phyloP scores from a whole-genome alignment of 2,329 filamentous ascomycete species.

The Diplodia seriata region DNA sequence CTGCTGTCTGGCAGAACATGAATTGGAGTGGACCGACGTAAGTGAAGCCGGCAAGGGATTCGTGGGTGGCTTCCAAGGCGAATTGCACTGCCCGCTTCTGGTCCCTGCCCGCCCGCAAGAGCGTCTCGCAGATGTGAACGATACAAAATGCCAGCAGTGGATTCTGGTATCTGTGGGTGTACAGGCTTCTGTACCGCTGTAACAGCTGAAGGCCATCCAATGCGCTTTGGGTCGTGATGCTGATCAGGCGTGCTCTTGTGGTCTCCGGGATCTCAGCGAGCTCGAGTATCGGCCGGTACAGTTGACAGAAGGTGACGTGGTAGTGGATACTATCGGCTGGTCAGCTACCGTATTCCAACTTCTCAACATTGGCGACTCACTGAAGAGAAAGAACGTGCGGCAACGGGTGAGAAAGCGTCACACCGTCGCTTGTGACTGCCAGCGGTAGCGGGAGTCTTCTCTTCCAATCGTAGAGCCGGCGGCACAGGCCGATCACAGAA shows the following conservation, averaged over 20 bases:
- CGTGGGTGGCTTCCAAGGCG: slow-evolving; percentile 36
- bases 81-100: slow-evolving; percentile 33
- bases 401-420: slow-evolving; percentile 30
- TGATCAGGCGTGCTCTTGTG: slow-evolving; percentile 35
- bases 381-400: slow-evolving; percentile 42
- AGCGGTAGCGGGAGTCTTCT: slow-evolving; percentile 36
- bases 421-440: slow-evolving; percentile 30
- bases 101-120: slow-evolving; percentile 35
- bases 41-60: slow-evolving; percentile 37
- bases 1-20: slow-evolving; percentile 38
- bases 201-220: slow-evolving; percentile 37
- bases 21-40: slow-evolving; percentile 40
- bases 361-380: slow-evolving; percentile 33
- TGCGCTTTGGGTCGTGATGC: slow-evolving; percentile 36
- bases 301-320: slow-evolving; percentile 39
- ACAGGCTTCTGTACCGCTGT: slow-evolving; percentile 35
- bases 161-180: slow-evolving; percentile 37
- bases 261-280: slow-evolving; percentile 33
- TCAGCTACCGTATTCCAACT: slow-evolving; percentile 11
- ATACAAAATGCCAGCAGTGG: slow-evolving; percentile 40
- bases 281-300: slow-evolving; percentile 39
- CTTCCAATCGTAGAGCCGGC: slow-evolving; percentile 38
- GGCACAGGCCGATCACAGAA: slow-evolving; percentile 36
- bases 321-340: slow-evolving; percentile 37
- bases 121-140: slow-evolving; percentile 38